Evolutionary conservation across 176 grass and related monocot genomes (phyloP).

Genomic region (Carex littledalei): DNA sequence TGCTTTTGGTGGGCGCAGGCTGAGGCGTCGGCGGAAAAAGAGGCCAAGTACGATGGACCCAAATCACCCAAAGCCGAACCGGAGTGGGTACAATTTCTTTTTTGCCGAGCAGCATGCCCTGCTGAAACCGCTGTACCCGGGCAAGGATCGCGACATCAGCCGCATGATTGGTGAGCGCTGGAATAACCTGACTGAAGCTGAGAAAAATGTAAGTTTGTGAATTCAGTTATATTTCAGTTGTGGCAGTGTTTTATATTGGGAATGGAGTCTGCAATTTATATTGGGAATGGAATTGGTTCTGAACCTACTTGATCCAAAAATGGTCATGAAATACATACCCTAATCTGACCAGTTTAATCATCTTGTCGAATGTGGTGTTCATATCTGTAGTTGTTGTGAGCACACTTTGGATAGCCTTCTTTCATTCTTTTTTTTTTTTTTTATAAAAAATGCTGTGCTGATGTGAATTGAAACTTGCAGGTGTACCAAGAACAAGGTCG

Average conservation of each 20-base stretch:
- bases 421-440: not conserved
- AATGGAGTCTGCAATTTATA: not conserved
- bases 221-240: not conserved
- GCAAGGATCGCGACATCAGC: slow-evolving; percentile 80
- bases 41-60: slow-evolving; percentile 76
- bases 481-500: slow-evolving; percentile 84
- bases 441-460: not conserved
- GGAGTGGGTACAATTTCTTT: slow-evolving; percentile 96
- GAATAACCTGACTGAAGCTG: slow-evolving; percentile 59
- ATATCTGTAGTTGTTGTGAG: not conserved
- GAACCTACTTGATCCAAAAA: not conserved
- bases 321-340: not conserved
- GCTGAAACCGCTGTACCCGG: slow-evolving; percentile 61
- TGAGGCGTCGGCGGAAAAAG: slow-evolving; percentile 41
- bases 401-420: not conserved
- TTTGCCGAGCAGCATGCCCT: slow-evolving; percentile 87
- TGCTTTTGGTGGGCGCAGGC: not conserved
- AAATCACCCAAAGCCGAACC: slow-evolving; percentile 81
- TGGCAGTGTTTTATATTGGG: not conserved
- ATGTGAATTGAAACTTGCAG: slow-evolving; percentile 30
- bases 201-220: slow-evolving; percentile 66
- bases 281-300: not conserved
- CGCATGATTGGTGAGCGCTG: slow-evolving; percentile 82
- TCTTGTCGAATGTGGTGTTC: not conserved
- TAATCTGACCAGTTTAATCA: not conserved